phyloP scores from a whole-genome alignment of 2,329 filamentous ascomycete genomes.

The Xylariaceae sp. region DNA sequence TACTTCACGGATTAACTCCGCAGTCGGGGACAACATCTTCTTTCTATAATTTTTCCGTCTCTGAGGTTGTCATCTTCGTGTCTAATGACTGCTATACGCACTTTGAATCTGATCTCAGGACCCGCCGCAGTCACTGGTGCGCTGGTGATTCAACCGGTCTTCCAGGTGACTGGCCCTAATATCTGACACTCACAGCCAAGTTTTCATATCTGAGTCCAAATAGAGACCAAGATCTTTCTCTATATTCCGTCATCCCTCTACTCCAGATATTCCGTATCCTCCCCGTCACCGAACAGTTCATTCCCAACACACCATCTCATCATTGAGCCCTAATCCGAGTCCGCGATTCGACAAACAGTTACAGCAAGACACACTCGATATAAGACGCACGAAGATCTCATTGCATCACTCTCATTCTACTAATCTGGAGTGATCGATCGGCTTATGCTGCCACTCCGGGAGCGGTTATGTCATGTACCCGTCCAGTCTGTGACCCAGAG shows the following conservation, averaged over 20 bases:
- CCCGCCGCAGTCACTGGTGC: not conserved
- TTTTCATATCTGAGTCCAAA: not conserved
- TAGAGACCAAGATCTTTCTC: not conserved
- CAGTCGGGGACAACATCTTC: not conserved
- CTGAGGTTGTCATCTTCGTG: not conserved
- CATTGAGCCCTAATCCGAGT: not conserved
- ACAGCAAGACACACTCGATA: not conserved
- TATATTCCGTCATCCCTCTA: too few species aligned
- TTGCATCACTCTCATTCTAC: not conserved
- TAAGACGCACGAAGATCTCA: not conserved
- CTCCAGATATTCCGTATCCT: not conserved
- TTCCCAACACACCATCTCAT: not conserved
- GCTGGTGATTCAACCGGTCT: constrained; percentile 2
- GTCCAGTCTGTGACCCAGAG: constrained; percentile 22
- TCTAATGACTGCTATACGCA: constrained; percentile 4
- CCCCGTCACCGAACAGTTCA: not conserved
- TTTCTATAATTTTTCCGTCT: constrained; percentile 1
- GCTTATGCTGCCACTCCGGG: constrained; percentile 12
- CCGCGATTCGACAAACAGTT: not conserved
- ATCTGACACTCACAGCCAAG: not conserved
- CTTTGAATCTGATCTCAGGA: not conserved
- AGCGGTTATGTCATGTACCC: constrained; percentile 26
- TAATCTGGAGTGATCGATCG: constrained; percentile 1
- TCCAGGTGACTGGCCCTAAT: not conserved
- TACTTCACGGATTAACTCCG: not conserved